Percentiles rank a stretch among this genome's conserved stretches.
Evolutionary conservation across 148 eudicot species (phyloP).

Genomic region (Camellia sinensis): DNA sequence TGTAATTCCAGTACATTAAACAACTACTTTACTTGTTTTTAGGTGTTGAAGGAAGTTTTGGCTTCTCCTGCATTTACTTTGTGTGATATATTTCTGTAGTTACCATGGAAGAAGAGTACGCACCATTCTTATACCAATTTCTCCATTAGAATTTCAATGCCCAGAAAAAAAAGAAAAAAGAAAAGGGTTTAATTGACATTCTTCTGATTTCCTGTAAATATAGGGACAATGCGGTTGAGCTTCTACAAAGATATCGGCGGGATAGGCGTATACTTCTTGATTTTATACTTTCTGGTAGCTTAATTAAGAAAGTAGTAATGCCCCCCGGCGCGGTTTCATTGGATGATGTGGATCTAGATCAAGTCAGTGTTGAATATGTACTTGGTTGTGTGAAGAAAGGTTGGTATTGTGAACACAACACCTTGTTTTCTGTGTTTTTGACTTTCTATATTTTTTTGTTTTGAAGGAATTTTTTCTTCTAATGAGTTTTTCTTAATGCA

Average conservation of each 20-base stretch:
- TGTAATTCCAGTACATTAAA: neutral
- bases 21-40: neutral
- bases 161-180: neutral
- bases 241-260: conserved; percentile 78
- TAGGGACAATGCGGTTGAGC: conserved; percentile 76
- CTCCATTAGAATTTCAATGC: neutral
- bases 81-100: neutral
- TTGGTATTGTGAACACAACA: conserved; percentile 10
- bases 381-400: conserved; percentile 87
- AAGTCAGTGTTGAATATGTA: conserved; percentile 95
- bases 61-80: neutral
- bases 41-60: conserved; percentile 9
- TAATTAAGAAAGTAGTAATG: conserved; percentile 89
- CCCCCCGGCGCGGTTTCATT: conserved; percentile 99
- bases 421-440: neutral
- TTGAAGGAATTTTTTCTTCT: neutral
- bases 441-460: conserved; percentile 5
- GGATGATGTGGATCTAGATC: conserved; percentile 99
- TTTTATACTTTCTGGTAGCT: conserved; percentile 86
- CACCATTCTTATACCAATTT: neutral
- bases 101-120: conserved; percentile 27
- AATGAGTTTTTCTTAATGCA: conserved; percentile 26
- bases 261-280: conserved; percentile 83
- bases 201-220: neutral
- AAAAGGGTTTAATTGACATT: neutral